Evolutionary conservation across 148 eudicot genomes (phyloP).

Genomic region (Nyssa sinensis): DNA sequence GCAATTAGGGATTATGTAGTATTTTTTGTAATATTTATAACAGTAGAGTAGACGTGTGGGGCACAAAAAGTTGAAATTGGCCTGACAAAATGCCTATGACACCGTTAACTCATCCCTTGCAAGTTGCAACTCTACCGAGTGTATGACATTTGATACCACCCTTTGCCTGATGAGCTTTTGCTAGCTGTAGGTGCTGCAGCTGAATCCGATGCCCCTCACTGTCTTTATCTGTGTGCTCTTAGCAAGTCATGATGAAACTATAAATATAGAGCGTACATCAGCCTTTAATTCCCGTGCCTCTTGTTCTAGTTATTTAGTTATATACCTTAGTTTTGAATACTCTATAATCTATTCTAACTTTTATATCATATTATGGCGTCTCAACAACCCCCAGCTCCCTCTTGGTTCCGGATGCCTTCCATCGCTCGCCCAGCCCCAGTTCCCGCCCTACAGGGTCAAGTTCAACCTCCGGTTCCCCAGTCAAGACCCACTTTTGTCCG

Average conservation of each 20-base stretch:
- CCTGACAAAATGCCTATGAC: background rate
- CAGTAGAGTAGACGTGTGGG: background rate
- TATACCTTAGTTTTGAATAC: background rate
- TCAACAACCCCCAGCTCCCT: slow-evolving; percentile 48
- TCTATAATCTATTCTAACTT: background rate
- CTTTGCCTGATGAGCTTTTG: slow-evolving; percentile 30
- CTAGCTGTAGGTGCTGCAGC: slow-evolving; percentile 30
- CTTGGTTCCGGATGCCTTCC: slow-evolving; percentile 52
- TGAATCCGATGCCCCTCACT: slow-evolving; percentile 44
- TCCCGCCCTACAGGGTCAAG: slow-evolving; percentile 32
- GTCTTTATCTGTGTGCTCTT: background rate
- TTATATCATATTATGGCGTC: slow-evolving; percentile 31
- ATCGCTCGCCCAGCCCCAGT: slow-evolving; percentile 28
- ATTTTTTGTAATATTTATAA: background rate
- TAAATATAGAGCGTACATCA: slow-evolving; percentile 24
- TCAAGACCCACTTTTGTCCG: slow-evolving; percentile 35
- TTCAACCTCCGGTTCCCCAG: slow-evolving; percentile 23
- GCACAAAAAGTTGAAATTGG: background rate
- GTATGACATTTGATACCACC: slow-evolving; percentile 39
- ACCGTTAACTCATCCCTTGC: background rate
- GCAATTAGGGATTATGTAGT: too few relatives aligned
- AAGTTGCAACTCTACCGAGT: background rate
- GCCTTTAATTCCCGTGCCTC: background rate
- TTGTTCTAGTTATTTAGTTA: background rate
- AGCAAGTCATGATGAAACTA: slow-evolving; percentile 2